Evolutionary conservation across 768 basidiomycete genomes (phyloP).

Genomic region (Lanmaoa rubissima): DNA sequence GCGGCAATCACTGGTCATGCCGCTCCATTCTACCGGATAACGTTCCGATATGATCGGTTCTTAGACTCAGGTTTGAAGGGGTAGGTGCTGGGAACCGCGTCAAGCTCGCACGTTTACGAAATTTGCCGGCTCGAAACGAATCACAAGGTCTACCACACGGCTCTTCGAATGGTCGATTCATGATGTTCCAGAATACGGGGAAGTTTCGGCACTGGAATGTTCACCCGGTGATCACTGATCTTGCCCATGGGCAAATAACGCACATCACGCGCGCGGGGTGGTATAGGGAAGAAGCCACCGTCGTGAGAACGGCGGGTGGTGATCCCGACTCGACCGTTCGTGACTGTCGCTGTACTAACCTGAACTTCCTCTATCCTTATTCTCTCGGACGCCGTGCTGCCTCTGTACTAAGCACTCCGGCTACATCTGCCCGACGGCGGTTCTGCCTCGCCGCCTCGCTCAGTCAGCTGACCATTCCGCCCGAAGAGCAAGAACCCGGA

Average conservation of each 20-base stretch:
- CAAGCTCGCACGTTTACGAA: not conserved
- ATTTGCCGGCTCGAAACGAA: not conserved
- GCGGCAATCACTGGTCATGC: not conserved
- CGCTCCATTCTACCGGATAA: not conserved
- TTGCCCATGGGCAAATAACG: not conserved
- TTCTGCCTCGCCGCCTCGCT: not conserved
- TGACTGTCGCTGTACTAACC: not conserved
- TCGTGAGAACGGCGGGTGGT: constrained; percentile 4
- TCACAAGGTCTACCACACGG: not conserved
- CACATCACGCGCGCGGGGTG: not conserved
- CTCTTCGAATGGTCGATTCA: no score
- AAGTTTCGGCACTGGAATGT: not conserved
- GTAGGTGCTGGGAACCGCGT: not conserved
- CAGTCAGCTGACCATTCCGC: constrained; percentile 6
- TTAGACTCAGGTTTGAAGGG: not conserved
- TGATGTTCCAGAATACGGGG: not conserved
- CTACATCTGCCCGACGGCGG: not conserved
- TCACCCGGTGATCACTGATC: not conserved
- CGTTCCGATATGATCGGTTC: not conserved
- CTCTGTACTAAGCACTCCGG: not conserved
- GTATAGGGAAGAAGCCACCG: not conserved
- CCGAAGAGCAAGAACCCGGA: not conserved
- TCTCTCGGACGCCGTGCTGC: not conserved
- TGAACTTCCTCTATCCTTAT: no score
- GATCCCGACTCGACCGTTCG: not conserved